Percentiles rank a stretch among this genome's conserved stretches.
Conservation (phyloP, 1,284 basidiomycete genomes). For the Microbotryum lychnidis-dioicae region DNA sequence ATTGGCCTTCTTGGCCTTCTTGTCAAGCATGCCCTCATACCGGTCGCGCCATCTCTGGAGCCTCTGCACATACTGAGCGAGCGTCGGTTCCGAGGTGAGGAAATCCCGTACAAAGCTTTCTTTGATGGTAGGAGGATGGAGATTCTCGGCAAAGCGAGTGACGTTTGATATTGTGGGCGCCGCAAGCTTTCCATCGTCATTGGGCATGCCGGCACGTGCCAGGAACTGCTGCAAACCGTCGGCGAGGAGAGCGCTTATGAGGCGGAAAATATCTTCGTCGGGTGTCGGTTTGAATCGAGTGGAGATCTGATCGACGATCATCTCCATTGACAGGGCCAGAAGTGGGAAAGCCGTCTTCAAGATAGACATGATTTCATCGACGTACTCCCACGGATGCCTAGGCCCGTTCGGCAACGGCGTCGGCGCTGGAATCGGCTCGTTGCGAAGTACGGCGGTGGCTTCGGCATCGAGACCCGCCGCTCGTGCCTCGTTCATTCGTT, state of each 20-base stretch:
- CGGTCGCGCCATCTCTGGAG: constrained; percentile 89
- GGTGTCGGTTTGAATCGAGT: constrained; percentile 81
- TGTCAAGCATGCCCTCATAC: constrained; percentile 78
- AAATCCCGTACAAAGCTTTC: constrained; percentile 58
- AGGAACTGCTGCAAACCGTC: constrained; percentile 59
- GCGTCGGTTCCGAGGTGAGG: constrained; percentile 65
- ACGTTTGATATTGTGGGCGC: constrained; percentile 53
- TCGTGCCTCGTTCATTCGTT: constrained; percentile 4
- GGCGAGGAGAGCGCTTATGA: constrained; percentile 73
- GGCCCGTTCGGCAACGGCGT: constrained; percentile 20
- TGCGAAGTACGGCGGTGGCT: constrained; percentile 7
- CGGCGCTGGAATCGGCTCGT: constrained; percentile 15
- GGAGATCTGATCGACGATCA: constrained; percentile 91
- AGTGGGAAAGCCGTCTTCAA: constrained; percentile 96
- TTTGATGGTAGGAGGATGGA: constrained; percentile 39
- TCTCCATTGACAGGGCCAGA: constrained; percentile 89
- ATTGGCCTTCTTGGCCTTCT: constrained; percentile 73
- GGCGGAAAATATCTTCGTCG: constrained; percentile 93
- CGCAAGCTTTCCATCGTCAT: constrained; percentile 66
- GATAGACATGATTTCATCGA: constrained; percentile 90
- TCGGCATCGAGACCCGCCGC: constrained; percentile 36
- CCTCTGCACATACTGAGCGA: constrained; percentile 81
- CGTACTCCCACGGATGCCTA: constrained; percentile 65
- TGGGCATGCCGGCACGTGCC: constrained; percentile 44
- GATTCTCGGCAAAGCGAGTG: constrained; percentile 60